phyloP scores from a whole-genome alignment of 1,284 basidiomycete species.

The Porphyrellus sp. region DNA sequence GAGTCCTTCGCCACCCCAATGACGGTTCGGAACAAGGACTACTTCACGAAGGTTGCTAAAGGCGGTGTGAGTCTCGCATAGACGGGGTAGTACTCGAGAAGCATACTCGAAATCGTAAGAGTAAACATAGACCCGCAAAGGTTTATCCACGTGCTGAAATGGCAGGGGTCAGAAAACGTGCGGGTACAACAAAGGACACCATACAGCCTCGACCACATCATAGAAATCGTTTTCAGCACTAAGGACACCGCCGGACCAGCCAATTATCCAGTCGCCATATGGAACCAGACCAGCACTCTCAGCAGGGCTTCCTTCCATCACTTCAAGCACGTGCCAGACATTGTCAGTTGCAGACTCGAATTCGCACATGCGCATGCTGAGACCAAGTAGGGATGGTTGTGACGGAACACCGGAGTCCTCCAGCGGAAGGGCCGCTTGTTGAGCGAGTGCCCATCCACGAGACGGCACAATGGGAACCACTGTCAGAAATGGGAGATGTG shows the following conservation, averaged over 20 bases:
- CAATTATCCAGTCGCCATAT: slow-evolving; percentile 86
- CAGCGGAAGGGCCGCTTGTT: slow-evolving; percentile 35
- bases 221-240: slow-evolving; percentile 96
- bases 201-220: slow-evolving; percentile 88
- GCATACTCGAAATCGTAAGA: slow-evolving; percentile 95
- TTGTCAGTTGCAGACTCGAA: slow-evolving; percentile 86
- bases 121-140: slow-evolving; percentile 92
- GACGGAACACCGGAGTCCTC: slow-evolving; percentile 40
- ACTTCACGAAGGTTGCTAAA: slow-evolving; percentile 85
- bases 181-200: slow-evolving; percentile 28
- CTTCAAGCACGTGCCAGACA: slow-evolving; percentile 98
- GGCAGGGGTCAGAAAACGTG: slow-evolving; percentile 13
- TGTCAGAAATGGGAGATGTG: slow-evolving; percentile 34
- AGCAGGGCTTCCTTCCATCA: slow-evolving; percentile 93
- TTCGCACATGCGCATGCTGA: slow-evolving; percentile 89
- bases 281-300: slow-evolving; percentile 86
- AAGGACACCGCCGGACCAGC: slow-evolving; percentile 93
- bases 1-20: slow-evolving; percentile 94
- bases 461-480: slow-evolving; percentile 86
- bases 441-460: slow-evolving; percentile 70
- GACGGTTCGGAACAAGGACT: slow-evolving; percentile 88
- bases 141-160: slow-evolving; percentile 85
- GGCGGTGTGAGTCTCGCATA: slow-evolving; percentile 10
- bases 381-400: slow-evolving; percentile 81
- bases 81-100: background rate